A percentile compares a stretch with the other conserved stretches of the same genome.
Conservation (phyloP, 371 early-diverging fungal species). For the Circinella umbellata region DNA sequence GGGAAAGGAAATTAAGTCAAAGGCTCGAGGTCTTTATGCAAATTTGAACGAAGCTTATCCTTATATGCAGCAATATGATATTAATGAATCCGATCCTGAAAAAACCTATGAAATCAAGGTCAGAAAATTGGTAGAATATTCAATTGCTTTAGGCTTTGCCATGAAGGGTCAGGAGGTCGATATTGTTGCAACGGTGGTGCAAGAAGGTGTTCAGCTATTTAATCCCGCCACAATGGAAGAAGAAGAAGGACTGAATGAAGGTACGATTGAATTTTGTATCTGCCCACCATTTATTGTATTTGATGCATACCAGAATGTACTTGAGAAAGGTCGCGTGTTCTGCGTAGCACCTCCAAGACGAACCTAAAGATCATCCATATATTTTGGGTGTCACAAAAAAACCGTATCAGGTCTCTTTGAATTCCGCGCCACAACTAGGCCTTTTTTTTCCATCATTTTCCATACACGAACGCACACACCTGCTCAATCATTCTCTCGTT, state of each 20-base stretch:
- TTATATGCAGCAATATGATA: constrained; percentile 28
- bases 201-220: constrained; percentile 40
- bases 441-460: neutral
- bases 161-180: constrained; percentile 54
- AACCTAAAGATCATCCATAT: neutral
- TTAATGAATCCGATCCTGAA: constrained; percentile 22
- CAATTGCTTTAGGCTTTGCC: constrained; percentile 39
- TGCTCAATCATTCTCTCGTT: neutral
- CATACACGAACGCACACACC: neutral
- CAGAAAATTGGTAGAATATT: constrained; percentile 38
- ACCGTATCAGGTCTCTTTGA: neutral
- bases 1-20: neutral
- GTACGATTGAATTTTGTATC: constrained; percentile 47
- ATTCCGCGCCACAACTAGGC: constrained; percentile 1
- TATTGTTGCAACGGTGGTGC: constrained; percentile 40
- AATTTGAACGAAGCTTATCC: constrained; percentile 30
- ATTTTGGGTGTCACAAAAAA: neutral
- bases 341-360: constrained; percentile 20
- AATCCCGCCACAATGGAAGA: constrained; percentile 45
- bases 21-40: constrained; percentile 16
- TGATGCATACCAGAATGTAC: constrained; percentile 18
- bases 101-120: constrained; percentile 35
- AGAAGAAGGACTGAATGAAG: constrained; percentile 38
- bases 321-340: constrained; percentile 50
- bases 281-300: constrained; percentile 53